Evolutionary conservation across 257 asterid genomes (phyloP).

Genomic region (Solanum ossicruentum): DNA sequence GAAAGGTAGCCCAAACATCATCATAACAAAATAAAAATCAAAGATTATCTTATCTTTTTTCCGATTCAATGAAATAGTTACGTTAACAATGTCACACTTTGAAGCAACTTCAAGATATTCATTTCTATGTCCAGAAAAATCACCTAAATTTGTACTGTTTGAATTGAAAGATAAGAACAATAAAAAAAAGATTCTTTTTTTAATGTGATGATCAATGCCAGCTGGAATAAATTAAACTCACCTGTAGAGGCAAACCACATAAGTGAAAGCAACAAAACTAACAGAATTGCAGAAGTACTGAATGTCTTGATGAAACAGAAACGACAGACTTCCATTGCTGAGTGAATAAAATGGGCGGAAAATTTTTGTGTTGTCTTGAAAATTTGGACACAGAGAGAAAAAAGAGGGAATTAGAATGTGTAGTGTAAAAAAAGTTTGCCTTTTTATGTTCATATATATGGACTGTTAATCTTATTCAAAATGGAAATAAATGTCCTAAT

Average conservation of each 20-base stretch:
- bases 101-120: neutral
- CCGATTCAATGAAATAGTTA: neutral
- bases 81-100: neutral
- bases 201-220: too few species aligned
- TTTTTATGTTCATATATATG: neutral
- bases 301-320: neutral
- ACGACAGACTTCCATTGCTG: slow-evolving; percentile 1
- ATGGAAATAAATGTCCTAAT: neutral
- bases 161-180: neutral
- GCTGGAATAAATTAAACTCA: neutral
- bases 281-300: neutral
- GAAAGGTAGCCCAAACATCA: too few species aligned
- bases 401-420: neutral
- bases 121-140: neutral
- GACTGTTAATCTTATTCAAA: neutral
- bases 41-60: neutral
- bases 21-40: neutral
- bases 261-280: slow-evolving; percentile 3
- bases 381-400: neutral
- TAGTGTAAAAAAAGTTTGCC: neutral
- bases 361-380: neutral
- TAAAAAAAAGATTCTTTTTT: neutral
- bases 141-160: neutral
- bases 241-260: slow-evolving; percentile 11
- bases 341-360: neutral